Evolutionary conservation across 179 eudicot genomes (phyloP).

Genomic region (Beta corolliflora): DNA sequence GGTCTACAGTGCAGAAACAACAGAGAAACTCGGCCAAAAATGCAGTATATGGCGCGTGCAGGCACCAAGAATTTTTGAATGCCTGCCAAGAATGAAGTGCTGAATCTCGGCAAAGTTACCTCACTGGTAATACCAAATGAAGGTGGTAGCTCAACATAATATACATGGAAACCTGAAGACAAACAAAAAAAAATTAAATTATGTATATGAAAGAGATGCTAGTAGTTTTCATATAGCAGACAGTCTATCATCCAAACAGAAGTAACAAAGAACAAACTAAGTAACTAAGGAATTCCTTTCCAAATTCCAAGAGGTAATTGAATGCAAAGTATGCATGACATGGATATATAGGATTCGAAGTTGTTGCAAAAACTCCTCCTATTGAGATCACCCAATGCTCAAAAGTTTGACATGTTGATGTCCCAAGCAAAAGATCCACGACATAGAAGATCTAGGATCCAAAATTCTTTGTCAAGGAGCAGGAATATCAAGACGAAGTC

Average conservation of each 20-base stretch:
- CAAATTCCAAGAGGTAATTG: too few species aligned
- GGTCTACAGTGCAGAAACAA: background rate
- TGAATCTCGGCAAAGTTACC: conserved; percentile 11
- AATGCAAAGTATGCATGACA: background rate
- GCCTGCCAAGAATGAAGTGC: conserved; percentile 13
- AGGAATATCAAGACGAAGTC: background rate
- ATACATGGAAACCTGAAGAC: conserved; percentile 30
- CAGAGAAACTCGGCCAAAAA: conserved; percentile 9
- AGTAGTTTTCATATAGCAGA: background rate
- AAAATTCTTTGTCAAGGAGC: background rate
- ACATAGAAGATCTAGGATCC: background rate
- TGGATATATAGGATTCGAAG: background rate
- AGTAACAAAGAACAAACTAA: background rate
- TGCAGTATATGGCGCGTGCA: conserved; percentile 2
- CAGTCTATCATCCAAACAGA: background rate
- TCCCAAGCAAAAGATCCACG: background rate
- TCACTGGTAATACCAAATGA: background rate
- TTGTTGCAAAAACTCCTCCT: background rate
- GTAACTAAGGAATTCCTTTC: background rate
- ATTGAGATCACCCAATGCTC: background rate
- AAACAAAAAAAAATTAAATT: conserved; percentile 8
- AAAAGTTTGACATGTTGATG: background rate
- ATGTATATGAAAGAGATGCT: background rate
- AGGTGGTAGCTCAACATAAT: conserved; percentile 27
- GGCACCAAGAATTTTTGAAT: conserved; percentile 8